phyloP scores from a whole-genome alignment of 768 basidiomycete species.

The Boletus tylopilopsis region DNA sequence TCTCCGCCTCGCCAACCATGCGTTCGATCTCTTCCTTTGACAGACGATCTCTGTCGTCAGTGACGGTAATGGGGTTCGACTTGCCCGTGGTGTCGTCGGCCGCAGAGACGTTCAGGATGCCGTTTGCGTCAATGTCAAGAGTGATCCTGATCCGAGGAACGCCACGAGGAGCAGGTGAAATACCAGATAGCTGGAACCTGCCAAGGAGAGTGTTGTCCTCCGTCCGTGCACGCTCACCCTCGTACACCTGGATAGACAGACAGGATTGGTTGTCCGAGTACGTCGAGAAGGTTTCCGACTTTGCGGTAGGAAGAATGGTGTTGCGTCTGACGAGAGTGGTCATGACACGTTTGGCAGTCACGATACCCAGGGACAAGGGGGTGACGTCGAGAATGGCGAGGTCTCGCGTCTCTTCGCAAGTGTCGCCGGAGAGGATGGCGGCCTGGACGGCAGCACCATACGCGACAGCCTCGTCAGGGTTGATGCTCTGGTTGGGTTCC shows the following conservation, averaged over 20 bases:
- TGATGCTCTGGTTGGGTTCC: constrained; percentile 30
- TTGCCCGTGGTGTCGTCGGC: constrained; percentile 98
- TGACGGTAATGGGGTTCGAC: constrained; percentile 90
- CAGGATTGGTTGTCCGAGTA: constrained; percentile 90
- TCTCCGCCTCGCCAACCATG: constrained; percentile 94
- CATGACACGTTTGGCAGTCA: constrained; percentile 98
- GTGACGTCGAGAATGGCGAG: constrained; percentile 95
- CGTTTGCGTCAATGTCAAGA: constrained; percentile 93
- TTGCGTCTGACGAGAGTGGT: constrained; percentile 97
- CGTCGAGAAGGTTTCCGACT: constrained; percentile 80
- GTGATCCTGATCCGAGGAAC: constrained; percentile 97
- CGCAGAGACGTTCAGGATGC: constrained; percentile 92
- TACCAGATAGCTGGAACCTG: constrained; percentile 90
- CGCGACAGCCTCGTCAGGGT: constrained; percentile 51
- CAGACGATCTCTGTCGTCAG: constrained; percentile 94
- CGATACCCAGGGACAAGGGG: constrained; percentile 97
- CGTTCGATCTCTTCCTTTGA: constrained; percentile 98
- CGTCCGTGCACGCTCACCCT: constrained; percentile 92
- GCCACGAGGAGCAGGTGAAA: constrained; percentile 94
- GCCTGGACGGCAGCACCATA: constrained; percentile 99
- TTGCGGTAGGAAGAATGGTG: constrained; percentile 92
- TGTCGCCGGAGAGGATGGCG: constrained; percentile 94
- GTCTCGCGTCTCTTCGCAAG: constrained; percentile 88
- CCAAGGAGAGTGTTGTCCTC: constrained; percentile 99
- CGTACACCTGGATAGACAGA: constrained; percentile 94